These are phyloP conservation scores for Komagataella pseudopastoris DNA, from an alignment of 805 yeast genomes.

Conservation along the genomic window DNA sequence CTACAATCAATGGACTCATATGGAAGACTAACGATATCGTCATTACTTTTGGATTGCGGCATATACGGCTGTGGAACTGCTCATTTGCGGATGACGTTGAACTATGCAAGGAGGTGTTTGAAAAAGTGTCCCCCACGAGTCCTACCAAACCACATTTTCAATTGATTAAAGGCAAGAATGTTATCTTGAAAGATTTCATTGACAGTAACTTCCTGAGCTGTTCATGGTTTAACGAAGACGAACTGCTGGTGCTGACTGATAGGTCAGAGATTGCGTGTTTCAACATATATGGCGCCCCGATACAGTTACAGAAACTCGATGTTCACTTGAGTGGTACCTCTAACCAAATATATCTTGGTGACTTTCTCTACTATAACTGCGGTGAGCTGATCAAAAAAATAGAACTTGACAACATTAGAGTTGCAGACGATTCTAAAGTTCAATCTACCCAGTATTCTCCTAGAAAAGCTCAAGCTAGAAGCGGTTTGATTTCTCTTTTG, in stretches of 20 bases:
- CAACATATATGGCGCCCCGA: conserved; percentile 12
- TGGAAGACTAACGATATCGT: conserved; percentile 39
- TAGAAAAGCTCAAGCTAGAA: neutral
- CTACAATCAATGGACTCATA: conserved; percentile 36
- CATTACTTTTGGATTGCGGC: conserved; percentile 47
- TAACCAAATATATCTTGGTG: conserved; percentile 12
- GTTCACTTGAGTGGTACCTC: conserved; percentile 6
- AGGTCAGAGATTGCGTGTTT: conserved; percentile 19
- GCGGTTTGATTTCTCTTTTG: neutral
- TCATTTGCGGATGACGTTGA: neutral
- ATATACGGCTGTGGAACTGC: conserved; percentile 46
- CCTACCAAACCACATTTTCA: neutral
- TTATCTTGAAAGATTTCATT: conserved; percentile 34
- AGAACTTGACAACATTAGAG: neutral
- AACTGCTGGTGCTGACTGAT: conserved; percentile 21
- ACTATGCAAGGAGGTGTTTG: neutral
- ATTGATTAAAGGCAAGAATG: conserved; percentile 44
- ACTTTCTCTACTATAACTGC: conserved; percentile 8
- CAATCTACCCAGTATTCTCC: neutral
- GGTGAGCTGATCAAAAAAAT: conserved; percentile 5
- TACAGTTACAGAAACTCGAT: conserved; percentile 8
- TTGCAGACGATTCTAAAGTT: neutral
- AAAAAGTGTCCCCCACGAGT: neutral
- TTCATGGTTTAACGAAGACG: conserved; percentile 19
- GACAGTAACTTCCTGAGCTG: conserved; percentile 35